phyloP scores from a whole-genome alignment of 169 alveolate genomes.

The Eimeria sp. region DNA sequence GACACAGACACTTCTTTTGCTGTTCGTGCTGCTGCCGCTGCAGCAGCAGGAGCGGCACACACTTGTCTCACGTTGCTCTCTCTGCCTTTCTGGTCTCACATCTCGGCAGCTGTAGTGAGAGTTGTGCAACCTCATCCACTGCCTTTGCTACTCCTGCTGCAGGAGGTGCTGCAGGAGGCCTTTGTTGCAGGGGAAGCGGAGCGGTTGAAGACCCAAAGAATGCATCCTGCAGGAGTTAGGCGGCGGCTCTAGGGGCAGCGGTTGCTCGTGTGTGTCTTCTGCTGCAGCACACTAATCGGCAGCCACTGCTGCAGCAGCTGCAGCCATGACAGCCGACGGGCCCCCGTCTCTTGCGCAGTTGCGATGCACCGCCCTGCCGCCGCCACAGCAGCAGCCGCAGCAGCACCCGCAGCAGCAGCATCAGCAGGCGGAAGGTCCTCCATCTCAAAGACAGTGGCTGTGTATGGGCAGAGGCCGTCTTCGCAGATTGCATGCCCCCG shows the following conservation, averaged over 20 bases:
- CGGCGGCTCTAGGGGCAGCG: slow-evolving; percentile 1
- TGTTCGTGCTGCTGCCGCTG: slow-evolving; percentile 5
- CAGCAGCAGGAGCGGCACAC: slow-evolving; percentile 38
- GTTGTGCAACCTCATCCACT: background rate
- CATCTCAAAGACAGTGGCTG: slow-evolving; percentile 36
- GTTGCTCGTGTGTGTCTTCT: background rate
- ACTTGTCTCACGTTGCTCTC: background rate
- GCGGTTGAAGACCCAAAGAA: background rate
- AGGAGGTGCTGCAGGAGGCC: background rate
- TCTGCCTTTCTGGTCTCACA: background rate
- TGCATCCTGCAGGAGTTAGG: background rate
- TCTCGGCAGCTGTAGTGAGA: background rate
- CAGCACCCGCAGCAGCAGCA: background rate
- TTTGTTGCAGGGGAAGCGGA: background rate
- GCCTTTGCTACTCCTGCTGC: slow-evolving; percentile 5
- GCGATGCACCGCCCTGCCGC: slow-evolving; percentile 8
- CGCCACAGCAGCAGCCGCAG: slow-evolving; percentile 2
- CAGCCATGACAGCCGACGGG: slow-evolving; percentile 29
- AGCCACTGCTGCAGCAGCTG: slow-evolving; percentile 6
- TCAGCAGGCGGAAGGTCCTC: slow-evolving; percentile 18
- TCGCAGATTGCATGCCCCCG: slow-evolving; percentile 23
- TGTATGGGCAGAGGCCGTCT: slow-evolving; percentile 5
- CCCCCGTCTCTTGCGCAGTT: slow-evolving; percentile 39
- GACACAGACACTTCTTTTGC: background rate
- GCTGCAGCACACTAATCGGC: background rate